Evolutionary conservation across 1,139 yeast genomes (phyloP).

Genomic region (Lodderomyces pseudojiufengensis): DNA sequence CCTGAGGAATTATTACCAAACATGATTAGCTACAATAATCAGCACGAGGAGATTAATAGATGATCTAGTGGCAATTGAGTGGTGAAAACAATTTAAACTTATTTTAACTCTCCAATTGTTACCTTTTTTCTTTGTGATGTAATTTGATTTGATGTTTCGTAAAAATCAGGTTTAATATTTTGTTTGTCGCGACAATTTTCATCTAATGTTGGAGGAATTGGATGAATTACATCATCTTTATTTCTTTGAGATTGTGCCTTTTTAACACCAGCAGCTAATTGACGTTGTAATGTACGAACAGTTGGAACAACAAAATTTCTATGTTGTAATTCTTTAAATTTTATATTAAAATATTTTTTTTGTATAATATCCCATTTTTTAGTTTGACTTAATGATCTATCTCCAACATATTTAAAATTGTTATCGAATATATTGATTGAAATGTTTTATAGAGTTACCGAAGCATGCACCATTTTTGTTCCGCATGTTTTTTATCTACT

Average conservation of each 20-base stretch:
- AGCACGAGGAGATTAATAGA: no score
- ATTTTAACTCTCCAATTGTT: no score
- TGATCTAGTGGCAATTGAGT: no score
- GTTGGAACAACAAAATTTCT: slow-evolving; percentile 26
- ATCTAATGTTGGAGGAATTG: slow-evolving; percentile 13
- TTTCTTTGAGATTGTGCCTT: slow-evolving; percentile 24
- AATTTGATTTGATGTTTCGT: no score
- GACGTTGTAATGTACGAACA: slow-evolving; percentile 36
- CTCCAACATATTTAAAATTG: slow-evolving; percentile 25
- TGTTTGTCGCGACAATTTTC: slow-evolving; percentile 5
- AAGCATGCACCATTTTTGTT: no score
- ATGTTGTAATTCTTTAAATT: slow-evolving; percentile 12
- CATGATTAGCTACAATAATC: not conserved
- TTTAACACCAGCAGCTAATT: slow-evolving; percentile 32
- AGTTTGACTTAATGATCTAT: slow-evolving; percentile 30
- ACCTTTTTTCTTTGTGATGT: no score
- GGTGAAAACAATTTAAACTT: no score
- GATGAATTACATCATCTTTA: slow-evolving; percentile 8
- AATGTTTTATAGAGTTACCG: no score
- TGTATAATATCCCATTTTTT: slow-evolving; percentile 37
- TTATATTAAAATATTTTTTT: slow-evolving; percentile 21
- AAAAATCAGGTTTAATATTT: no score
- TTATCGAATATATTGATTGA: no score
- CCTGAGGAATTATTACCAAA: slow-evolving; percentile 3
- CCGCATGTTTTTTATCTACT: no score